Conservation (phyloP, 495 filamentous ascomycete species). For the Melanomma pulvis-pyrius region DNA sequence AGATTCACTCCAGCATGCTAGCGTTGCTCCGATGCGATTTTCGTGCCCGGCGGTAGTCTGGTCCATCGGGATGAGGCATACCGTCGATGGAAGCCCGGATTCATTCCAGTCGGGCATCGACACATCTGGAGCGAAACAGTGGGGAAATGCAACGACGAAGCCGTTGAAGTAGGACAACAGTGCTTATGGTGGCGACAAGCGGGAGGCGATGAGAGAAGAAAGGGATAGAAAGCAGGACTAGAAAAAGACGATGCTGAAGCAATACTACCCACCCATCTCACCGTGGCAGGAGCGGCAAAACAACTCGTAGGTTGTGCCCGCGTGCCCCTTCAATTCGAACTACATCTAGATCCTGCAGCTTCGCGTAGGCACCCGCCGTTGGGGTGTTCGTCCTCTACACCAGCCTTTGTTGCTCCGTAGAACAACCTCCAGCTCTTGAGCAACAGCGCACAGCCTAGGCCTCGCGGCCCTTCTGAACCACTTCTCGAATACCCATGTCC, state of each 20-base stretch:
- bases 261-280: neutral
- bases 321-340: neutral
- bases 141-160: neutral
- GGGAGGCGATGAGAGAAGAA: neutral
- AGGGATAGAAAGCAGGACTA: neutral
- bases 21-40: no score
- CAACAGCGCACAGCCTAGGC: neutral
- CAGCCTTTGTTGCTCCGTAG: neutral
- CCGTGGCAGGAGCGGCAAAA: neutral
- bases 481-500: neutral
- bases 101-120: neutral
- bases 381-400: slow-evolving; percentile 1
- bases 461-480: neutral
- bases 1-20: no score
- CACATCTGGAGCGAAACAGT: neutral
- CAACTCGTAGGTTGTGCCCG: no score
- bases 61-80: no score
- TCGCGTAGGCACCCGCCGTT: neutral
- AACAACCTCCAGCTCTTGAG: neutral
- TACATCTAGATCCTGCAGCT: slow-evolving; percentile 9
- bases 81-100: neutral
- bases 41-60: neutral
- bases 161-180: neutral
- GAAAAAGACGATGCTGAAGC: neutral
- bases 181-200: neutral